Evolutionary conservation across 2,329 filamentous ascomycete species (phyloP).

Genomic region (Fusarium subtropicale): DNA sequence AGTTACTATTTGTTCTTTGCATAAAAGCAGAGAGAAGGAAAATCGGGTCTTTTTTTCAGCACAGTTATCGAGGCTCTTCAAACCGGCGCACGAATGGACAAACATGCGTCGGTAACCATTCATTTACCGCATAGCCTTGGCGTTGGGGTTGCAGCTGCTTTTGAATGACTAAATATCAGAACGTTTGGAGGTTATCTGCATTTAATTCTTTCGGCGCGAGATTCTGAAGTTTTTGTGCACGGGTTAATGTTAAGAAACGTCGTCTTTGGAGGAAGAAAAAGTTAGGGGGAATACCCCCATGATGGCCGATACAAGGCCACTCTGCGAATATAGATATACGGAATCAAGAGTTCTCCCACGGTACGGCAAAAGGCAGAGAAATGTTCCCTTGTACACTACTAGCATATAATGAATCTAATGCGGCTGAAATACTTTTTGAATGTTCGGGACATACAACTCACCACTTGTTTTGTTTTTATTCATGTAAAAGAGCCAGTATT

Average conservation of each 20-base stretch:
- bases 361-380: slow-evolving; percentile 4
- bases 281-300: slow-evolving; percentile 19
- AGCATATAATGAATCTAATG: slow-evolving; percentile 44
- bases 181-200: slow-evolving; percentile 33
- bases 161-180: slow-evolving; percentile 28
- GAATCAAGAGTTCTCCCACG: slow-evolving; percentile 4
- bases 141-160: slow-evolving; percentile 38
- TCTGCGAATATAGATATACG: slow-evolving; percentile 22
- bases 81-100: slow-evolving; percentile 34
- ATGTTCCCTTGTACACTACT: slow-evolving; percentile 42
- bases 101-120: slow-evolving; percentile 36
- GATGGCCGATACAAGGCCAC: slow-evolving; percentile 13
- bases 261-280: slow-evolving; percentile 34
- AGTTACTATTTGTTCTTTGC: slow-evolving; percentile 27
- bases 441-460: not conserved
- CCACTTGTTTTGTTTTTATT: not conserved
- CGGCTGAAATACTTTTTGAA: slow-evolving; percentile 19
- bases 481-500: not conserved
- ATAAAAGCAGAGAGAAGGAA: slow-evolving; percentile 25
- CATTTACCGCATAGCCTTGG: slow-evolving; percentile 47
- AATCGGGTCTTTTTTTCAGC: slow-evolving; percentile 16
- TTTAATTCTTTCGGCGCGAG: slow-evolving; percentile 33
- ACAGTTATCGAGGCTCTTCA: slow-evolving; percentile 26
- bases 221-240: slow-evolving; percentile 24
- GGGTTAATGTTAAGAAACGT: slow-evolving; percentile 34